phyloP scores from a whole-genome alignment of 139 green algal species.

The Nannochloris sp. region DNA sequence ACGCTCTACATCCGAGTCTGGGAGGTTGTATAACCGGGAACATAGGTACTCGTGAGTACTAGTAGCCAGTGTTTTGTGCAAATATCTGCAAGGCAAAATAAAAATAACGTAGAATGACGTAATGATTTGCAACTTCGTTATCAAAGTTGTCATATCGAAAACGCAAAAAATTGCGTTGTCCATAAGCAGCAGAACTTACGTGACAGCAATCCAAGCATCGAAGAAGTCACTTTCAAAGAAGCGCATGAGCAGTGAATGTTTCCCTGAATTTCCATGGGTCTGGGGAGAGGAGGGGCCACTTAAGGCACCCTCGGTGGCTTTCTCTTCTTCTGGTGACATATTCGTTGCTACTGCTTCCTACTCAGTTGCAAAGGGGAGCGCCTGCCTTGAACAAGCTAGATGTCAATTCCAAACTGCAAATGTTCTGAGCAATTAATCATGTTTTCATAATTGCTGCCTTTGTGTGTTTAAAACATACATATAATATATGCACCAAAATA shows the following conservation, averaged over 20 bases:
- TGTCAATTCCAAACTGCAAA: too few species aligned
- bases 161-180: neutral
- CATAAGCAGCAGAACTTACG: constrained; percentile 30
- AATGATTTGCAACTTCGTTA: too few species aligned
- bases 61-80: constrained; percentile 61
- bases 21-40: constrained; percentile 74
- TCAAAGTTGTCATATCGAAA: neutral
- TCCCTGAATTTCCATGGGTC: constrained; percentile 6
- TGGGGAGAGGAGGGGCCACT: too few species aligned
- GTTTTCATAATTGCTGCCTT: too few species aligned
- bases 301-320: too few species aligned
- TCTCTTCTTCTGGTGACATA: too few species aligned
- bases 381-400: too few species aligned
- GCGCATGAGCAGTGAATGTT: constrained; percentile 66
- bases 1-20: constrained; percentile 60
- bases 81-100: constrained; percentile 49
- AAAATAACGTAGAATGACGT: neutral
- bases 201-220: constrained; percentile 79
- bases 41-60: constrained; percentile 87
- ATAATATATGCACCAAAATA: too few species aligned
- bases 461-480: too few species aligned
- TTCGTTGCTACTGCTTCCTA: too few species aligned
- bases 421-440: too few species aligned
- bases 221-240: constrained; percentile 85
- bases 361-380: too few species aligned